A percentile compares a stretch with the other conserved stretches of the same genome.
These are phyloP conservation scores for Pugionium dolabratum DNA, from an alignment of 345 rosid species.

Conservation along the genomic window DNA sequence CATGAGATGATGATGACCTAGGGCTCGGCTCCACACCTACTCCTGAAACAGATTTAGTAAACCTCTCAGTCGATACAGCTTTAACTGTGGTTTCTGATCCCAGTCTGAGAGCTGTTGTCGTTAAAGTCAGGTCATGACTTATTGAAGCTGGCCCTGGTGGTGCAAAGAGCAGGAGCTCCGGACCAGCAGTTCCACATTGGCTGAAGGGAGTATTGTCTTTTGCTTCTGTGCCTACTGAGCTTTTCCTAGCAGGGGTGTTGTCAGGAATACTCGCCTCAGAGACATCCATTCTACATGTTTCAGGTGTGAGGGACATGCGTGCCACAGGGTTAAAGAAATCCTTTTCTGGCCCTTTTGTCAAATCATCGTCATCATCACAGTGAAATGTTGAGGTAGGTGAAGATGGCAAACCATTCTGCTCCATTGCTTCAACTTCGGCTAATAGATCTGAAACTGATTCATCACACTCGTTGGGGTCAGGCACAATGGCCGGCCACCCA, in stretches of 20 bases:
- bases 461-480: slow-evolving; percentile 72
- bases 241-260: slow-evolving; percentile 47
- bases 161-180: slow-evolving; percentile 51
- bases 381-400: slow-evolving; percentile 62
- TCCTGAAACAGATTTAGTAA: slow-evolving; percentile 36
- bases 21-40: slow-evolving; percentile 34
- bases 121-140: slow-evolving; percentile 35
- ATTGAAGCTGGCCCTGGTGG: slow-evolving; percentile 40
- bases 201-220: slow-evolving; percentile 51
- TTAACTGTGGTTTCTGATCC: slow-evolving; percentile 47
- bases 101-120: slow-evolving; percentile 45
- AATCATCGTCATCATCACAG: slow-evolving; percentile 48
- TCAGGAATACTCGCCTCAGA: slow-evolving; percentile 45
- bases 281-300: slow-evolving; percentile 62
- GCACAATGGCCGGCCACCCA: slow-evolving; percentile 68
- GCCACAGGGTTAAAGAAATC: slow-evolving; percentile 77
- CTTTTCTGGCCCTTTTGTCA: slow-evolving; percentile 63
- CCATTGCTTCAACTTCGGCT: slow-evolving; percentile 99
- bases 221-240: slow-evolving; percentile 47
- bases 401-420: slow-evolving; percentile 68
- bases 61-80: slow-evolving; percentile 49
- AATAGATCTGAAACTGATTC: slow-evolving; percentile 97
- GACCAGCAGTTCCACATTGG: slow-evolving; percentile 49
- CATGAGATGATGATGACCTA: slow-evolving; percentile 43
- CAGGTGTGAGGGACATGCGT: slow-evolving; percentile 46